Evolutionary conservation across 1,139 yeast species (phyloP).

Genomic region (Saccharomyces hybrid): DNA sequence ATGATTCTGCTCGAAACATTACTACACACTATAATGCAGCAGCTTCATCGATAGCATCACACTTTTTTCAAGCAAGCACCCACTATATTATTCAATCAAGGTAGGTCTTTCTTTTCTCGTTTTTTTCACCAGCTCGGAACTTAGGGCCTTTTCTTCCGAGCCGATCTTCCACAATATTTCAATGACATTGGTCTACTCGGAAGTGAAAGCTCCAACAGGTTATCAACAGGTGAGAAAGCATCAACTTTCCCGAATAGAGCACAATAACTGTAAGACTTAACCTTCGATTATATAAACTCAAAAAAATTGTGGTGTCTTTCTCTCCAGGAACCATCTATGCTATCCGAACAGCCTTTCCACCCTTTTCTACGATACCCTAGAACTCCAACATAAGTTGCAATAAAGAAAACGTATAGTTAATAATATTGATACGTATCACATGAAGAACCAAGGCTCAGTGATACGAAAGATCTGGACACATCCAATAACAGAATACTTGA

Average conservation of each 20-base stretch:
- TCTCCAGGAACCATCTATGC: not conserved
- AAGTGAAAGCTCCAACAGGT: not conserved
- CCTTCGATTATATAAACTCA: not conserved
- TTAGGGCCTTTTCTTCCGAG: not conserved
- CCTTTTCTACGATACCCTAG: not conserved
- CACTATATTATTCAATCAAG: not conserved
- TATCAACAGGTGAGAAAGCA: not conserved
- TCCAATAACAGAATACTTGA: conserved; percentile 19
- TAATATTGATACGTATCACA: not conserved
- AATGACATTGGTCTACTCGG: not conserved
- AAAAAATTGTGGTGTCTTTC: not conserved
- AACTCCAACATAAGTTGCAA: not conserved
- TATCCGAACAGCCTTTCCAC: not conserved
- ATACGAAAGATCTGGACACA: conserved; percentile 16
- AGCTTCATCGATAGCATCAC: not conserved
- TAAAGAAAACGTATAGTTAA: not conserved
- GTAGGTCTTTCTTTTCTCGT: not conserved
- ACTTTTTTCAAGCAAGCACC: not conserved
- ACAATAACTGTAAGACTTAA: not conserved
- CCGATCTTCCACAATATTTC: not conserved
- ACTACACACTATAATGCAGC: not conserved
- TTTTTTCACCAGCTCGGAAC: not conserved
- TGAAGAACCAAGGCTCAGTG: not conserved
- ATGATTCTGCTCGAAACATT: not conserved
- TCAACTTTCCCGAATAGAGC: not conserved